Base-by-base conservation (phyloP, 129 eudicot species). In the Flaveria robusta region DNA sequence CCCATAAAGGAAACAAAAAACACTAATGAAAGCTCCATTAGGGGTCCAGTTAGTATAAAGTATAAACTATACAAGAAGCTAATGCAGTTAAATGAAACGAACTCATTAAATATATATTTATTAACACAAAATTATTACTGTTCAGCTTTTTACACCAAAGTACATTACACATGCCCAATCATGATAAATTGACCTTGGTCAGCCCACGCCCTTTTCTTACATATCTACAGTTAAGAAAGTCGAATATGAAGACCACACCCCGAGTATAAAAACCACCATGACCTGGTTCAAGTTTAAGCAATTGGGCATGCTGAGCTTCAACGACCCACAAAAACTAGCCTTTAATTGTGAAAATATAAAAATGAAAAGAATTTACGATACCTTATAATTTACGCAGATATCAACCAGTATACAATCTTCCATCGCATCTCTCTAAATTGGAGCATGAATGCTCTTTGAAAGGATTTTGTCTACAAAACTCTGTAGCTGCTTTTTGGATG, bases 221-320 rank as follows among this genome's bases (percentile, higher is more conserved):
- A 71, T 82, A 85, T 79, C 82, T 85, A 85, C 86, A 76, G 20
- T 23, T 15, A 27, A 68, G 76, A 65, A 82, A 46, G 77, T 73
- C 41, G 15, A 69, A 37, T 16, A 50, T 51, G 70, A 71, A 39
- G 63, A 49, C 74, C 82, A 60, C 66, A 34, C 66, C 31, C 62
- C 14, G 59, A 72, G 56, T 37, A 66, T 46, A 26, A 47, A 75
- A 65, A 75, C 46, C 79, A 72, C 39, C 74, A 68, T 49, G 65
- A 62, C 65, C 39, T 7, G 39, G 39, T 34, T 34, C 39, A 34
- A 34, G 39, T 34, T 34, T 34, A 34, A 5, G 39, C 39, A 34
- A 1, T 34, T 5, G 39, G 39, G 39, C 7, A 62, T 22, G 68
- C 7, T 29, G 65, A 59, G 43, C 70, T 72, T 73, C 46, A 55